Percentiles rank a stretch among this genome's conserved stretches.
These are phyloP conservation scores for Anisodus acutangulus DNA, from an alignment of 257 asterid species.

Conservation along the genomic window DNA sequence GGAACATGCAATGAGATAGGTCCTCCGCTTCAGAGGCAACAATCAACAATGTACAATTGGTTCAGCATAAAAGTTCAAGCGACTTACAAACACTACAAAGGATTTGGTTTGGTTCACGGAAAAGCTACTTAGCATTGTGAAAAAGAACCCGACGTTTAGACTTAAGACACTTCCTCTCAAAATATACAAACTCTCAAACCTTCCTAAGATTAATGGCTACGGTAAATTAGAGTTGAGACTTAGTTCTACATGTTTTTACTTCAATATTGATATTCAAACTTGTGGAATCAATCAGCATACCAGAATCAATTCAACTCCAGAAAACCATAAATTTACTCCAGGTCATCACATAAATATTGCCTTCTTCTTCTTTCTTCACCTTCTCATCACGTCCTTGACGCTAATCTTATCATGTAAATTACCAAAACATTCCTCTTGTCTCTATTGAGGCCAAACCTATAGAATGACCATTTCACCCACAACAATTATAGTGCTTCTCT, in stretches of 20 bases:
- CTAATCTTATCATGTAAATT: neutral
- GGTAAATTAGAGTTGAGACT: neutral
- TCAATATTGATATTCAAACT: neutral
- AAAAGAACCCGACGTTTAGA: neutral
- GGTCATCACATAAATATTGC: neutral
- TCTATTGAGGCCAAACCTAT: neutral
- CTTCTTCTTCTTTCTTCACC: neutral
- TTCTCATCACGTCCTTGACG: neutral
- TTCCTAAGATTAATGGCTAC: neutral
- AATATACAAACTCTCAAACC: neutral
- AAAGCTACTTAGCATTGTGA: neutral
- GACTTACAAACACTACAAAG: neutral
- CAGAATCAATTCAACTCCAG: neutral
- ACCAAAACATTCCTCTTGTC: neutral
- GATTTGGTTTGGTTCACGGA: neutral
- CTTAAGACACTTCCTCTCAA: neutral
- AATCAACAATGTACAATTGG: neutral
- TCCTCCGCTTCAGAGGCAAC: neutral
- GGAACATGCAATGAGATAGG: neutral
- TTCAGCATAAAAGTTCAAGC: neutral
- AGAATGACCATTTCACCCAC: neutral
- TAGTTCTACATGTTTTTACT: neutral
- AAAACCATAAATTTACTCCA: neutral
- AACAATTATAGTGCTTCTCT: neutral
- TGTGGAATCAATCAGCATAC: neutral